Percentiles rank a stretch among this genome's conserved stretches.
Evolutionary conservation across 1,139 yeast species (phyloP).

Genomic region (Casaregolazyma suthepensis): DNA sequence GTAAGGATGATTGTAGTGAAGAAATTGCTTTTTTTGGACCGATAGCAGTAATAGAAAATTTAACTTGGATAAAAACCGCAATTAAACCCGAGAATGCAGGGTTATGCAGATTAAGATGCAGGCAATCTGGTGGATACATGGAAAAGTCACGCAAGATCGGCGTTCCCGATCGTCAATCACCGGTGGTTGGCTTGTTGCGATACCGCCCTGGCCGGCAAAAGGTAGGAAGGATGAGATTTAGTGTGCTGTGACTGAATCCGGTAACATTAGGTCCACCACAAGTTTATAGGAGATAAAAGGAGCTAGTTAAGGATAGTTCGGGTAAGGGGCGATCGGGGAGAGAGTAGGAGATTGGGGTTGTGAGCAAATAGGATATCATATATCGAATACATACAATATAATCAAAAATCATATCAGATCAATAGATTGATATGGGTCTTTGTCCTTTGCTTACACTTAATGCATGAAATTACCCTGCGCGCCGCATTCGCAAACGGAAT

Average conservation of each 20-base stretch:
- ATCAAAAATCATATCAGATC: background rate
- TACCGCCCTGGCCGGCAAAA: background rate
- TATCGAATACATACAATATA: background rate
- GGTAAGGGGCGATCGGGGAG: background rate
- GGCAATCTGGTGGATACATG: background rate
- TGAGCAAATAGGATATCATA: too few relatives aligned
- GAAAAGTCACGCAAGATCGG: background rate
- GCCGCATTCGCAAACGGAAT: background rate
- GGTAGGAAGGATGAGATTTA: background rate
- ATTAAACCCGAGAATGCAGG: background rate
- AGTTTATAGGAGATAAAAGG: background rate
- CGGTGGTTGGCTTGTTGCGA: background rate
- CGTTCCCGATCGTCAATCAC: background rate
- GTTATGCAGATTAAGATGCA: background rate
- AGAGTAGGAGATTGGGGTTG: too few relatives aligned
- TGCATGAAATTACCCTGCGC: background rate
- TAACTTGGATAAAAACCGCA: background rate
- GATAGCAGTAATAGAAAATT: background rate
- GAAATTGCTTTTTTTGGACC: constrained; percentile 1
- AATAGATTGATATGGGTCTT: background rate
- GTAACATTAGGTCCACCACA: background rate
- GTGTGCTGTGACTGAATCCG: background rate
- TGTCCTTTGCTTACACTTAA: background rate
- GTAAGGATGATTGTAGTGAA: constrained; percentile 2
- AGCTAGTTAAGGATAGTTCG: background rate